Evolutionary conservation across 768 basidiomycete species (phyloP), one percentile per base, ranked within the genome.

Genomic region (button mushroom (Agaricus bisporus)): DNA sequence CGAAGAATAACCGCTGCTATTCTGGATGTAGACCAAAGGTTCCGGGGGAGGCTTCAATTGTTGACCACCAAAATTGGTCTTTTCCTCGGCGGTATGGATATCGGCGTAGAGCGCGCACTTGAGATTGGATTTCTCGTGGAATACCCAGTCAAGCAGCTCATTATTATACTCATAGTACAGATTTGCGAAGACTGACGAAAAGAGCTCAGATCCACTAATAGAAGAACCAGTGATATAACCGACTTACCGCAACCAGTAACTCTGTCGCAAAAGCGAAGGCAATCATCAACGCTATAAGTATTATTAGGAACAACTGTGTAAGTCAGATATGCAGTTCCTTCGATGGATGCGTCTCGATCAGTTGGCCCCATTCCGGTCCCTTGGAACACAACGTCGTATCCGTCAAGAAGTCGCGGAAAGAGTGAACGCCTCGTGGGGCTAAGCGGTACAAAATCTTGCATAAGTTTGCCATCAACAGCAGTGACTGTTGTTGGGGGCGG

Each of bases 91-190:
- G 8, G 58, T 61, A 60, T 77, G 75, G 28, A 70, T 58, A 49
- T 78, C 76, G 4, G 66, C 72, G 58, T 75, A 79, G 1, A 70
- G 60, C 0, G 71, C 75, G 47, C 78, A 79, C 62, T 77, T 78
- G 61, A 78, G 66, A 55, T 77, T 76, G 0, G 77, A 79, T 3
- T 68, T 55, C 55, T 70, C 66, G 41, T 55, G 58, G 55, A 68
- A 69, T 26, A 72, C 67, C 51, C 65, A 70, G 51, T 75, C 75
- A 26, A 74, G 64, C 6, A 70, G 65, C 7, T 61, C 54, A 56
- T 77, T 77, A 60, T 77, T 78, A 64, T 62, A 70, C 55, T 79
- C 76, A 62, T 79, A 78, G 53, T 69, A 79, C 20, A 79, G 51
- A 57, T 79, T 79, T 11, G 68, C 76, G 55, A 77, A 78, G 4